Evolutionary conservation across 805 yeast genomes (phyloP).

Genomic region (Soucietia sequanensis): DNA sequence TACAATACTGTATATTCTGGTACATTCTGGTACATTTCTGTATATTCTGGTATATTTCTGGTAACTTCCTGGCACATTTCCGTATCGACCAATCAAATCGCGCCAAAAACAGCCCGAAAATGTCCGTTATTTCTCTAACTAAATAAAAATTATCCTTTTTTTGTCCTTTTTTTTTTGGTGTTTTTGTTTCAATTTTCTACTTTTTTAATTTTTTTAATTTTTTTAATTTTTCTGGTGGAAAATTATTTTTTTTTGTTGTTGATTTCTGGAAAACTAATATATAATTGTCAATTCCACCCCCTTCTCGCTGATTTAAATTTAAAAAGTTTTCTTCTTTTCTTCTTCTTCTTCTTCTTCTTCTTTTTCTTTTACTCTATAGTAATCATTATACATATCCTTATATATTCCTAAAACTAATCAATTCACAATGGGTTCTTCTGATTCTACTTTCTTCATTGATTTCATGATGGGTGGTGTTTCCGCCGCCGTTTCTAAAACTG

Average conservation of each 20-base stretch:
- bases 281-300: background rate
- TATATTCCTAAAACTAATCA: conserved; percentile 9
- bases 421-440: conserved; percentile 16
- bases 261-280: no score
- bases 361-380: conserved; percentile 5
- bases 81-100: background rate
- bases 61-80: background rate
- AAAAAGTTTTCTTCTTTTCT: background rate
- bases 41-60: no score
- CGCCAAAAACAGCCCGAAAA: no score
- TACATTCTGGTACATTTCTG: no score
- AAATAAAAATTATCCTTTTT: no score
- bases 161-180: no score
- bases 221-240: background rate
- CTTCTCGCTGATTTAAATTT: background rate
- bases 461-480: conserved; percentile 99
- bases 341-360: conserved; percentile 1
- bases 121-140: background rate
- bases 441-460: conserved; percentile 34
- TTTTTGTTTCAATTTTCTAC: no score
- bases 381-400: conserved; percentile 6
- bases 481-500: conserved; percentile 98
- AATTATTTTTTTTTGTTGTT: background rate
- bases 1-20: no score
- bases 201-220: no score